A percentile compares a stretch with the other conserved stretches of the same genome.
These are phyloP conservation scores for Irpex lacteus DNA, from an alignment of 1,284 basidiomycete species.

Conservation along the genomic window DNA sequence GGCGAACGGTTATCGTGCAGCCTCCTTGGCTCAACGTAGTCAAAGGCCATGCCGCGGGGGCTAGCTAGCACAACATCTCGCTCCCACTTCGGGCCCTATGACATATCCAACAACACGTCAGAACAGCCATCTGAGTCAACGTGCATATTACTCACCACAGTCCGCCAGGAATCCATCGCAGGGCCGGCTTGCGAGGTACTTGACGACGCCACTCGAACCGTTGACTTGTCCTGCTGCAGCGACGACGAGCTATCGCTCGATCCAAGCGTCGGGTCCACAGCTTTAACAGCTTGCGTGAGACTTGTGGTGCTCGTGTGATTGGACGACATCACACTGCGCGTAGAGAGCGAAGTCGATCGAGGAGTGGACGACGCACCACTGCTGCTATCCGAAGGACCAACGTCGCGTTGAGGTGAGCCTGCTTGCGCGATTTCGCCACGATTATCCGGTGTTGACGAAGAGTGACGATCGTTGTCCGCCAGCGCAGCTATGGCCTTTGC, in stretches of 20 bases:
- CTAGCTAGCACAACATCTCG: slow-evolving; percentile 2
- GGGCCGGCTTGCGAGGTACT: neutral
- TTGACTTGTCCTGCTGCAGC: neutral
- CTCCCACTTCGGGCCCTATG: neutral
- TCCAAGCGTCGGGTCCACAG: neutral
- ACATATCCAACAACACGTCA: neutral
- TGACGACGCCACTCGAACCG: slow-evolving; percentile 6
- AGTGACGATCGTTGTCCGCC: neutral
- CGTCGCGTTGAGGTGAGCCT: neutral
- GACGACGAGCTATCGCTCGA: neutral
- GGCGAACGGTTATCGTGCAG: slow-evolving; percentile 56
- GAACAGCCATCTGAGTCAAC: neutral
- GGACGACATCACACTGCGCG: neutral
- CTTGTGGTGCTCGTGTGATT: neutral
- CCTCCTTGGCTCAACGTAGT: slow-evolving; percentile 31
- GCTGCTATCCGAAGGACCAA: neutral
- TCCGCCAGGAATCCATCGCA: slow-evolving; percentile 28
- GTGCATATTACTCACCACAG: slow-evolving; percentile 22
- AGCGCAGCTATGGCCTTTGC: neutral
- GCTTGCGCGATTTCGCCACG: neutral
- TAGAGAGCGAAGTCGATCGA: neutral
- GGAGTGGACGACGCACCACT: neutral
- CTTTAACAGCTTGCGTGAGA: neutral
- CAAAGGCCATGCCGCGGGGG: slow-evolving; percentile 12
- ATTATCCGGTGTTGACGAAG: neutral